These are phyloP conservation scores for Melastoma malabathricum DNA, from an alignment of 345 rosid genomes.

Conservation along the genomic window DNA sequence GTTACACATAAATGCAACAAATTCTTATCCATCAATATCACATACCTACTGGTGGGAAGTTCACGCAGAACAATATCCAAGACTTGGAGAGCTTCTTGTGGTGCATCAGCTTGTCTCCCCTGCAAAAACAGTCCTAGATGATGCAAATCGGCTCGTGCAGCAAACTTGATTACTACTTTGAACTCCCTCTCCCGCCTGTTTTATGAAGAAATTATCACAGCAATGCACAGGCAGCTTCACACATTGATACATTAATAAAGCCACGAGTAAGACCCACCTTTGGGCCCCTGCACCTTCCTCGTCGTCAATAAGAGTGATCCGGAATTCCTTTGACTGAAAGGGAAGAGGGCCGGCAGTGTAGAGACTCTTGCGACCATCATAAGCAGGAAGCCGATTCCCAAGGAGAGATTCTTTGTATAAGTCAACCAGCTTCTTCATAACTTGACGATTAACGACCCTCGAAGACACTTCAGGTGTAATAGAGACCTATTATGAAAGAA, in stretches of 20 bases:
- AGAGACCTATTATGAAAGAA: slow-evolving; percentile 19
- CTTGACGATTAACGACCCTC: slow-evolving; percentile 32
- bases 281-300: slow-evolving; percentile 34
- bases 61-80: slow-evolving; percentile 51
- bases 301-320: slow-evolving; percentile 28
- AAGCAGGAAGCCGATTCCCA: slow-evolving; percentile 38
- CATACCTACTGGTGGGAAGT: slow-evolving; percentile 20
- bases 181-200: slow-evolving; percentile 38
- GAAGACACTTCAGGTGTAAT: slow-evolving; percentile 42
- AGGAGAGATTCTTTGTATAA: slow-evolving; percentile 25
- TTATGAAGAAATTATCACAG: background rate
- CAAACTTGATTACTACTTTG: slow-evolving; percentile 35
- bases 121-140: slow-evolving; percentile 39
- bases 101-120: slow-evolving; percentile 40
- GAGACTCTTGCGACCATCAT: slow-evolving; percentile 45
- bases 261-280: slow-evolving; percentile 13
- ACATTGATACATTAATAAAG: background rate
- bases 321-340: slow-evolving; percentile 33
- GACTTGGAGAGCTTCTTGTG: slow-evolving; percentile 48
- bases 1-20: too few relatives aligned
- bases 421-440: slow-evolving; percentile 31
- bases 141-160: slow-evolving; percentile 41
- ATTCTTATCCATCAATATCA: background rate
- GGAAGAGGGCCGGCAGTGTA: slow-evolving; percentile 48
- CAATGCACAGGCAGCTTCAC: background rate